Percentiles rank a stretch among this genome's conserved stretches.
Conservation (phyloP, 331 rosid species). For the Rosa hybrid region DNA sequence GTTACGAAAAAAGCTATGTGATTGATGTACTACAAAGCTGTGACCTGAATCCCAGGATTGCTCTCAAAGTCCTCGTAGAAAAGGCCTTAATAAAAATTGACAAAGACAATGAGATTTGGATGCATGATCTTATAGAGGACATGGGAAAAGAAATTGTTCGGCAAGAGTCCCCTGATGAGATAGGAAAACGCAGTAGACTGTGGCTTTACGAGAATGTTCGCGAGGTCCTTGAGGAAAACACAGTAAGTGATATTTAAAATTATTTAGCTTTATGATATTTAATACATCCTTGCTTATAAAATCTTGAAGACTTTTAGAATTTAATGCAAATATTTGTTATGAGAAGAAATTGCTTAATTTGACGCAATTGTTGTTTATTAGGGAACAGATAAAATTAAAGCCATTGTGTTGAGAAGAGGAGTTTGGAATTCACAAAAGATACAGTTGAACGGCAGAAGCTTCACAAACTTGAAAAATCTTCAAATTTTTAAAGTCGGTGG, state of each 20-base stretch:
- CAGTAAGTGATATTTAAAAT: background rate
- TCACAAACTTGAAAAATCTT: no score
- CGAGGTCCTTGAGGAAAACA: background rate
- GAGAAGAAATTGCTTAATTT: no score
- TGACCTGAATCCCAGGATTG: background rate
- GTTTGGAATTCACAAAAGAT: background rate
- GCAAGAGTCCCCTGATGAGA: conserved; percentile 1
- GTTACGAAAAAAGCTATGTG: background rate
- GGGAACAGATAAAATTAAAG: conserved; percentile 18
- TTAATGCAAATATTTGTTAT: no score
- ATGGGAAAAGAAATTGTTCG: conserved; percentile 8
- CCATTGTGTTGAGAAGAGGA: background rate
- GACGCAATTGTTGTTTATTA: background rate
- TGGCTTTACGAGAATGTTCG: background rate
- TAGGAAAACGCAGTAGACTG: conserved; percentile 3
- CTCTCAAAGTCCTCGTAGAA: background rate
- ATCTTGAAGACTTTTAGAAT: no score
- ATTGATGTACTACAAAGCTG: background rate
- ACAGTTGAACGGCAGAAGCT: background rate
- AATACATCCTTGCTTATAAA: no score
- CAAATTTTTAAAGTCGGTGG: no score
- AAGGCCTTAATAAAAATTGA: background rate
- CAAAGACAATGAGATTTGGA: background rate
- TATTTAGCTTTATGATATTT: no score
- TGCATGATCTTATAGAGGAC: conserved; percentile 11